Evolutionary conservation across 169 alveolate species (phyloP), one percentile per base, ranked within the genome.

Genomic region (Plasmodium gonderi): DNA sequence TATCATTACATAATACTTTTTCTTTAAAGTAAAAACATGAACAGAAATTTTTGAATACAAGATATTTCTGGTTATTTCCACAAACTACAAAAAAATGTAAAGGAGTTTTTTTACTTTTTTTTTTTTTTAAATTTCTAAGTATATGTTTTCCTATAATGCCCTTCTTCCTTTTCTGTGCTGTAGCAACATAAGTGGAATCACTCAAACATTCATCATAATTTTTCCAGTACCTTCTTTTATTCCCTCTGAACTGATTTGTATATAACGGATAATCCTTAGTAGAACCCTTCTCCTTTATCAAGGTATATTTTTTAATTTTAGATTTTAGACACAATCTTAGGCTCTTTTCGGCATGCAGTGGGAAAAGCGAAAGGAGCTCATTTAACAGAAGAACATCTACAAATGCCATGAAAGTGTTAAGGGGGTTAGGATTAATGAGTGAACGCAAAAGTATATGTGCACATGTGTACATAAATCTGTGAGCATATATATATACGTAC

Each of bases 11-110:
- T 79, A 90, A 72, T 12, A 90, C 91, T 40, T 90, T 90, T 76
- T 90, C 85, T 31, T 90, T 90, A 90, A 80, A 90, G 45, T 80
- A 80, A 80, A 80, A 90, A 90, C 91, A 85, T 14, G 91, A 77
- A 68, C 92, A 82, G 68, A 68, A 91, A 17, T 82, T 74, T 79
- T 76, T 11, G 36, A 76, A 79, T 36, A 82, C 92, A 47, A 91
- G 74, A 47, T 91, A 91, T 64, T 75, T 91, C 29, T 79, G 31
- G 44, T 78, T 79, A 64, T 91, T 65, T 82, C 91, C 94, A 65
- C 67, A 17, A 23, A 77, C 89, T 65, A 91, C 51, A 78, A 91
- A 82, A 67, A 91, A 87, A 47, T 91, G 85, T 74, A 67, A 45
- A 20, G 38, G 42, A 9, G 93, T 54, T 44, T 87, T 87, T 60